Base-by-base conservation (phyloP, 257 asterid genomes). In the Solanum paucissectum region DNA sequence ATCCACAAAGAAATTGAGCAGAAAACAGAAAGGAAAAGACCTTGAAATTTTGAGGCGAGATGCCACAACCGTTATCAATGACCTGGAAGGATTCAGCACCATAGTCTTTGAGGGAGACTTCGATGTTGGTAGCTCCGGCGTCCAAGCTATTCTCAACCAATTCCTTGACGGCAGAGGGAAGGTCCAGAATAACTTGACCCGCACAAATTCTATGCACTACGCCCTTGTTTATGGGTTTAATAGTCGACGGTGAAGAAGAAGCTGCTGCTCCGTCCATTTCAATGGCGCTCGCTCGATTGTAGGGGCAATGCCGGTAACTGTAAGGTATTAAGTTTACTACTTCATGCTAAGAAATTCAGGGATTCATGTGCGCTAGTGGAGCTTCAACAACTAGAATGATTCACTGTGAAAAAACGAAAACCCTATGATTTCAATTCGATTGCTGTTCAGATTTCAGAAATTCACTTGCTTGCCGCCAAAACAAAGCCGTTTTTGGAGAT, bases 141-240 rank as follows among this genome's bases (percentile, higher is more conserved):
- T 97, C 99, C 77, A 97, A 93, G 97, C 99, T 97, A 95, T 97
- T 97, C 93, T 97, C 99, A 16, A 97, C 98, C 88, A 97, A 97
- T 93, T 96, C 99, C 95, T 96, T 97, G 83, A 97, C 98, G 62
- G 99, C 99, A 49, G 99, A 96, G 40, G 99, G 92, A 72, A 97
- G 98, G 95, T 94, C 99, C 9, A 97, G 20, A 52, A 97, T 96
- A 74, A 97, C 99, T 89, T 97, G 99, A 10, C 99, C 99, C 12
- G 99, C 93, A 90, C 96, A 94, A 69, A 97, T 96, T 33, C 96
- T 91, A 91, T 95, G 98, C 87, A 94, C 98, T 7, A 93, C 94
- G 68, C 92, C 91, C 87, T 93, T 97, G 90, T 91, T 91, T 87
- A 97, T 94, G 33, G 98, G 93, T 90, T 92, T 92, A 87, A 97